A percentile compares a stretch with the other conserved stretches of the same genome.
These are phyloP conservation scores for Venturia oleaginea DNA, from an alignment of 2,329 filamentous ascomycete species.

Conservation along the genomic window DNA sequence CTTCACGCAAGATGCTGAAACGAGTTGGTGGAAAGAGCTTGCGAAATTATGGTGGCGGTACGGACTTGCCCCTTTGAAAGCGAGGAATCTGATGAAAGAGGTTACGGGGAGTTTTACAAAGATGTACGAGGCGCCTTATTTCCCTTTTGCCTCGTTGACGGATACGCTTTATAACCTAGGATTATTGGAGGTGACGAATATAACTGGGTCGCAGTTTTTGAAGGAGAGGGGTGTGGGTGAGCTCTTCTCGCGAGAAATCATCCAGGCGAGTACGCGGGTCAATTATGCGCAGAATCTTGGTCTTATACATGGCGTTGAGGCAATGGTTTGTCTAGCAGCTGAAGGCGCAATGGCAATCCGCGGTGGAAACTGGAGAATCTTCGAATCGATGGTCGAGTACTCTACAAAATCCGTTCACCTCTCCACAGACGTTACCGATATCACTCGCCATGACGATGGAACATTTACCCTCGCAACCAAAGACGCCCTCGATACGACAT, in stretches of 20 bases:
- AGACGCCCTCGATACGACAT: background rate
- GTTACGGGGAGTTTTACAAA: slow-evolving; percentile 65
- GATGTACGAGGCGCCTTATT: slow-evolving; percentile 72
- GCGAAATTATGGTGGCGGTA: slow-evolving; percentile 79
- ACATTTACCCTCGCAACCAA: slow-evolving; percentile 38
- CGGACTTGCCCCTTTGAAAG: slow-evolving; percentile 65
- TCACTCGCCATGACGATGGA: slow-evolving; percentile 34
- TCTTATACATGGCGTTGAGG: slow-evolving; percentile 80
- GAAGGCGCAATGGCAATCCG: slow-evolving; percentile 70
- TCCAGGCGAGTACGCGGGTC: slow-evolving; percentile 84
- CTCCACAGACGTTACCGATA: slow-evolving; percentile 58
- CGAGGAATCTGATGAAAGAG: slow-evolving; percentile 61
- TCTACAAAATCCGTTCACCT: slow-evolving; percentile 53
- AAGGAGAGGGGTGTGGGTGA: slow-evolving; percentile 56
- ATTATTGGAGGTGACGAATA: slow-evolving; percentile 54
- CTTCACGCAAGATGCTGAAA: slow-evolving; percentile 40
- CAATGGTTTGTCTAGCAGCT: slow-evolving; percentile 87
- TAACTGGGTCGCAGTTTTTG: slow-evolving; percentile 68
- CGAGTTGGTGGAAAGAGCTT: slow-evolving; percentile 67
- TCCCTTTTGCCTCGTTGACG: slow-evolving; percentile 74
- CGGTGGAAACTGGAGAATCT: slow-evolving; percentile 93
- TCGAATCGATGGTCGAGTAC: slow-evolving; percentile 64
- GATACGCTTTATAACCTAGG: slow-evolving; percentile 58
- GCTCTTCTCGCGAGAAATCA: slow-evolving; percentile 66
- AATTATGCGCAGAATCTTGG: slow-evolving; percentile 88